Conservation (phyloP, 352 stramenopile genomes). For the Phytopythium chamaehyphon region DNA sequence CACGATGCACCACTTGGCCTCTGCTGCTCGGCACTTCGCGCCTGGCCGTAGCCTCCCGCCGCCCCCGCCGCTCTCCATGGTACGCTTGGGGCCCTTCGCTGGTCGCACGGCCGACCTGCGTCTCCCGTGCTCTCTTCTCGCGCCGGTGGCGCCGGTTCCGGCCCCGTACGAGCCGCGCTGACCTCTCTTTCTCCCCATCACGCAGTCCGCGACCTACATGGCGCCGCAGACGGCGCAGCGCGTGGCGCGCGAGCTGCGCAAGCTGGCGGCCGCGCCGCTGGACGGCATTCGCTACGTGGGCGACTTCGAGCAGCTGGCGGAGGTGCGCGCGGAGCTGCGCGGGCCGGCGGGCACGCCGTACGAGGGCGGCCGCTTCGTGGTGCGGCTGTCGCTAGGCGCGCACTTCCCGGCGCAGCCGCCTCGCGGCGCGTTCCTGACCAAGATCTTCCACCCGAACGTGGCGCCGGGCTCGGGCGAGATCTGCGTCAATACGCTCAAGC, state of each 20-base stretch:
- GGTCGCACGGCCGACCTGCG: not conserved
- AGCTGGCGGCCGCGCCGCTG: conserved; percentile 86
- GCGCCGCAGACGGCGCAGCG: conserved; percentile 90
- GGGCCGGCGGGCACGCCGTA: conserved; percentile 97
- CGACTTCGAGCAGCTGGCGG: conserved; percentile 86
- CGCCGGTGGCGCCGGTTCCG: not conserved
- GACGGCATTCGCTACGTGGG: conserved; percentile 93
- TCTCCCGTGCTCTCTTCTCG: not conserved
- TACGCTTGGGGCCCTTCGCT: no score
- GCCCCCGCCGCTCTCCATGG: no score
- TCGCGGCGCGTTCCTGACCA: conserved; percentile 96
- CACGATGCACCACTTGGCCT: no score
- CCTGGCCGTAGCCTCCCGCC: no score
- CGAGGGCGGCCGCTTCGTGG: conserved; percentile 93
- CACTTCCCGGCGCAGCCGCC: conserved; percentile 84
- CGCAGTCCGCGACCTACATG: conserved; percentile 34
- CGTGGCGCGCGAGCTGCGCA: conserved; percentile 90
- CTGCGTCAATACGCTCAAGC: conserved; percentile 99
- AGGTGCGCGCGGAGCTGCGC: conserved; percentile 95
- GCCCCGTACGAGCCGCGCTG: not conserved
- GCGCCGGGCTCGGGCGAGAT: conserved; percentile 95
- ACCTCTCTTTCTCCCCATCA: not conserved
- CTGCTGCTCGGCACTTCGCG: no score
- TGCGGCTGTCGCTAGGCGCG: conserved; percentile 93
- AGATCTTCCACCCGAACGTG: conserved; percentile 99